Evolutionary conservation across 2,329 filamentous ascomycete genomes (phyloP).

Genomic region (Hypomyces perniciosus): DNA sequence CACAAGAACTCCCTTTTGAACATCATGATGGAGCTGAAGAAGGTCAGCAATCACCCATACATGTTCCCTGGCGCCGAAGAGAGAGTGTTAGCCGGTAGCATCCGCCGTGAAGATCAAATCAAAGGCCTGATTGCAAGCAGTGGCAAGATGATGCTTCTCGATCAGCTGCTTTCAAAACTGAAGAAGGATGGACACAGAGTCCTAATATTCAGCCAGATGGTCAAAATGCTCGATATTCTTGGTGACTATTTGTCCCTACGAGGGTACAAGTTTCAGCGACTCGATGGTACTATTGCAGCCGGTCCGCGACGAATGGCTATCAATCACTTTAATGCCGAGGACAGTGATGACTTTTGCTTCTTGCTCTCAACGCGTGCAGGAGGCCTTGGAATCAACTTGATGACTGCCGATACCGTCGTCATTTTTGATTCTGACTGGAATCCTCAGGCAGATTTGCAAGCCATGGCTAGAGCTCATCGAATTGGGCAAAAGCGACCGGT

Average conservation of each 20-base stretch:
- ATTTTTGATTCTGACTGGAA: constrained; percentile 99
- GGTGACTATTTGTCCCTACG: constrained; percentile 89
- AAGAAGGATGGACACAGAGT: constrained; percentile 93
- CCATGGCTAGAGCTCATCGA: constrained; percentile 96
- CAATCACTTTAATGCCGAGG: constrained; percentile 97
- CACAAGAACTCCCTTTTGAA: constrained; percentile 94
- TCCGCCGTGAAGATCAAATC: constrained; percentile 80
- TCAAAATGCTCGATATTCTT: constrained; percentile 94
- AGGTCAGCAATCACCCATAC: constrained; percentile 97
- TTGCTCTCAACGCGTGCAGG: constrained; percentile 90
- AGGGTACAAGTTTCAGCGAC: constrained; percentile 89
- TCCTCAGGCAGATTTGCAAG: constrained; percentile 93
- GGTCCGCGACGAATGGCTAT: constrained; percentile 86
- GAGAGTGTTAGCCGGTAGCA: constrained; percentile 73
- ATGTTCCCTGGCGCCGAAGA: constrained; percentile 96
- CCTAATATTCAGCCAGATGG: constrained; percentile 98
- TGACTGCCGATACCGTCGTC: constrained; percentile 97
- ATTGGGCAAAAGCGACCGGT: constrained; percentile 96
- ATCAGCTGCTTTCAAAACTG: constrained; percentile 88
- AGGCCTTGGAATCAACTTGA: constrained; percentile 96
- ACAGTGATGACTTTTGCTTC: constrained; percentile 94
- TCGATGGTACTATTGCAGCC: constrained; percentile 91
- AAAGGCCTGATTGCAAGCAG: constrained; percentile 93
- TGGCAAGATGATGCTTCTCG: constrained; percentile 98
- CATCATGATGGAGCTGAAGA: constrained; percentile 99